Conservation (phyloP, 352 stramenopile genomes). For the Phytophthora cryptogea region DNA sequence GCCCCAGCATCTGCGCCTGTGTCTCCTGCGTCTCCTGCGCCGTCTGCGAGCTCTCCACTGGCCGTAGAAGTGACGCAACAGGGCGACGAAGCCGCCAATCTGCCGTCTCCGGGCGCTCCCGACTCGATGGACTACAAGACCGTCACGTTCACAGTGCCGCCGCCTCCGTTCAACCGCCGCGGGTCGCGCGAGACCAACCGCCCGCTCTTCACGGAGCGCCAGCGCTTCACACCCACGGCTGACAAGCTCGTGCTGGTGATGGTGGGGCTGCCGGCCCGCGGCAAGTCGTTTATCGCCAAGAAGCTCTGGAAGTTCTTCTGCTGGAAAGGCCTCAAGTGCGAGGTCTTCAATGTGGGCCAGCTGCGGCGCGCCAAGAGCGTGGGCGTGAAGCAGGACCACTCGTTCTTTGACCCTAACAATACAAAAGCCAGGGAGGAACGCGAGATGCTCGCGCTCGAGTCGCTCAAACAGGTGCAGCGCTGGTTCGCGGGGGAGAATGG, state of each 20-base stretch:
- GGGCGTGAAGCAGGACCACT: slow-evolving; percentile 72
- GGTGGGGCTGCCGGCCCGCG: slow-evolving; percentile 93
- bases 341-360: slow-evolving; percentile 96
- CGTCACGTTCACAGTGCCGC: slow-evolving; percentile 40
- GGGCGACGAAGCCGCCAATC: not conserved
- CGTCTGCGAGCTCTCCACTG: slow-evolving; percentile 3
- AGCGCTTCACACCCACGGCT: slow-evolving; percentile 77
- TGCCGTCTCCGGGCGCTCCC: slow-evolving; percentile 33
- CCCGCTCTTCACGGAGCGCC: slow-evolving; percentile 68
- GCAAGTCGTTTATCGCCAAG: slow-evolving; percentile 97
- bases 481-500: slow-evolving; percentile 52
- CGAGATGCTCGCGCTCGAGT: slow-evolving; percentile 81
- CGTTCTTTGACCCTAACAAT: slow-evolving; percentile 94
- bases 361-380: slow-evolving; percentile 86
- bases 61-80: slow-evolving; percentile 18
- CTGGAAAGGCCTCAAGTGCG: slow-evolving; percentile 78
- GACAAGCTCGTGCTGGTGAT: slow-evolving; percentile 97
- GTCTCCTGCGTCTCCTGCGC: slow-evolving; percentile 9
- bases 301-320: slow-evolving; percentile 84
- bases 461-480: slow-evolving; percentile 64
- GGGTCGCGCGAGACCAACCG: slow-evolving; percentile 35
- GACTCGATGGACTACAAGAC: slow-evolving; percentile 53
- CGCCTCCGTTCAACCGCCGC: slow-evolving; percentile 27
- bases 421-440: slow-evolving; percentile 69
- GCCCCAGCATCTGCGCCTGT: not conserved